Evolutionary conservation across 305 asterid species (phyloP), one percentile per base, ranked within the genome.

Genomic region (Rubia tinctorum): DNA sequence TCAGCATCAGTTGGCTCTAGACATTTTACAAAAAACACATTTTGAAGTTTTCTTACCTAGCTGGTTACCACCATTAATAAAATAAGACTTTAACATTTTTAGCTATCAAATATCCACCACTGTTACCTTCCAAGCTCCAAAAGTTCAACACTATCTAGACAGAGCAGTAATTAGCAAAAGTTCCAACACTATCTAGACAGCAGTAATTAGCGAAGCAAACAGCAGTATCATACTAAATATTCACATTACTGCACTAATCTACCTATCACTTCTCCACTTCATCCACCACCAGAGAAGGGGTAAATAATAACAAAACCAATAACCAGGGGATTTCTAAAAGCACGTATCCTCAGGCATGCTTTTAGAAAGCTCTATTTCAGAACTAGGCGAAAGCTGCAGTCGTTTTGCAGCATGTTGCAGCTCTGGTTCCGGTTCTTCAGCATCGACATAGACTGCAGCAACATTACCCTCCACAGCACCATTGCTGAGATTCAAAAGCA

Each of bases 401-500:
- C 80, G 84, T 80, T 93, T 93, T n/a, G 90, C 79, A 71, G 82
- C 72, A 60, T 66, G 88, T 44, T 78, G 81, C 78, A 73, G 77
- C 8, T 77, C 84, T 1, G 83, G 64, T 64, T 77, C 88, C 51
- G 81, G 58, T 20, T 4, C 73, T 67, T 44, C 77, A 53, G 7
- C 78, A 53, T 56, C 44, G 42, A n/a, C 47, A 47, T 55, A 23
- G 44, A 45, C 11, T 74, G 27, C n/a, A 37, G 68, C 73, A 10
- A 12, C 11, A 23, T n/a, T n/a, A 42, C 64, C 71, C 13, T 58
- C 77, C 0, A 45, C 55, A 53, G 60, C 62, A 44, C 51, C 68
- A 69, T 62, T 69, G 23, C 75, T 77, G 68, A 70, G 85, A 63
- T 70, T 62, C 34, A 59, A 22, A 59, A 59, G 64, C 64, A 20